Percentiles rank a stretch among this genome's conserved stretches.
Conservation (phyloP, 2,329 filamentous ascomycete genomes). For the Sarocladium kiliense region DNA sequence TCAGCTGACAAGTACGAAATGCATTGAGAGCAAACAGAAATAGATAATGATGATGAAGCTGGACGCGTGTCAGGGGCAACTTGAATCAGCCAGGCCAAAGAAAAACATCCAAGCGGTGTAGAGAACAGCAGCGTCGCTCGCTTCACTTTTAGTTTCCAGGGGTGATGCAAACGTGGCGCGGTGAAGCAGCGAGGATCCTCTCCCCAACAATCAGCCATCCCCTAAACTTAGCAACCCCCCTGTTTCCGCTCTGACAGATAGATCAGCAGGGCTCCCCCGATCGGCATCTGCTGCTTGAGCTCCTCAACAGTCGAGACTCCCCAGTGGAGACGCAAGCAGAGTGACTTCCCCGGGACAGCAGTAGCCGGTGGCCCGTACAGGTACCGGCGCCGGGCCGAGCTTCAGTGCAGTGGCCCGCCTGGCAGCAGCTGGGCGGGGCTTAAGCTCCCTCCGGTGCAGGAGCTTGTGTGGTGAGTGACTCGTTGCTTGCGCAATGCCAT, state of each 20-base stretch:
- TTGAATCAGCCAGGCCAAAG: too few relatives aligned
- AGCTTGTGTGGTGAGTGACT: neutral
- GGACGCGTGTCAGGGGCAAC: neutral
- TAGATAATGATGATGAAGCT: neutral
- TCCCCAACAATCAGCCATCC: too few relatives aligned
- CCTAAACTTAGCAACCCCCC: too few relatives aligned
- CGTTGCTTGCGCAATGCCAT: too few relatives aligned
- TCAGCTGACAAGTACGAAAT: too few relatives aligned
- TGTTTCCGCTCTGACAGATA: too few relatives aligned
- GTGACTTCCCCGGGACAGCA: neutral
- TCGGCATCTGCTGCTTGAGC: neutral
- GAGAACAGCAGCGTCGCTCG: neutral
- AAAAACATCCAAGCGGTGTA: neutral
- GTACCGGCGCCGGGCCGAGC: neutral
- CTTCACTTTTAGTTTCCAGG: too few relatives aligned
- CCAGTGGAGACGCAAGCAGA: neutral
- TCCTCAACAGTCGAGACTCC: conserved; percentile 1
- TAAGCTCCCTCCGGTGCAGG: neutral
- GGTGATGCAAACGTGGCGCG: neutral
- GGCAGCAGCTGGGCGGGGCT: too few relatives aligned
- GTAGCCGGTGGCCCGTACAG: neutral
- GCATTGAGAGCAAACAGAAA: neutral
- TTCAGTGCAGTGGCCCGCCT: too few relatives aligned
- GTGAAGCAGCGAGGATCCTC: neutral
- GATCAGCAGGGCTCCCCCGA: too few relatives aligned